Conservation (phyloP, 208 protist genomes). For the Acanthamoeba divionensis region DNA sequence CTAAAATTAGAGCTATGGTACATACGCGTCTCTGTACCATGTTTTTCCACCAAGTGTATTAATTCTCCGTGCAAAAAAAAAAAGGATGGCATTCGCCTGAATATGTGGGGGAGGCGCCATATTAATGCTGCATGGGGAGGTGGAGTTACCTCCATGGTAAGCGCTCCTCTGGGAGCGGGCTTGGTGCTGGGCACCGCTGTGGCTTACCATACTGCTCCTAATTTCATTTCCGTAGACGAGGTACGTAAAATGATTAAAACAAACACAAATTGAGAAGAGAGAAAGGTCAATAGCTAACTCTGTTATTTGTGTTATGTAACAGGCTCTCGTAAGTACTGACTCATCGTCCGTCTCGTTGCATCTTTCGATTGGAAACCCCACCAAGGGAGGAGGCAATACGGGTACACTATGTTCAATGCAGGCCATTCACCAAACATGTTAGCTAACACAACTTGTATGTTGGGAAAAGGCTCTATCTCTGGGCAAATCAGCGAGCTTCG, state of each 20-base stretch:
- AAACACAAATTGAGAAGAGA: too few relatives aligned
- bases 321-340: background rate
- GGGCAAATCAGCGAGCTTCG: background rate
- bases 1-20: background rate
- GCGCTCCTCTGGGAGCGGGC: background rate
- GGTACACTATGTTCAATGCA: too few relatives aligned
- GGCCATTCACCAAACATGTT: too few relatives aligned
- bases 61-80: background rate
- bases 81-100: background rate
- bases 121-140: background rate
- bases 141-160: background rate
- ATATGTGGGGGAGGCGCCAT: background rate
- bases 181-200: background rate
- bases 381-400: background rate
- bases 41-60: background rate
- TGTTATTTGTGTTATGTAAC: too few relatives aligned
- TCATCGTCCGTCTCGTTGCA: background rate
- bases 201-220: background rate
- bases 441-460: too few relatives aligned
- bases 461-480: conserved; percentile 12
- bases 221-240: background rate
- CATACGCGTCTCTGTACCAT: background rate
- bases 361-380: background rate
- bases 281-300: too few relatives aligned
- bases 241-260: background rate